Conservation (phyloP, 805 yeast species). For the Ogataea chonburiensis region DNA sequence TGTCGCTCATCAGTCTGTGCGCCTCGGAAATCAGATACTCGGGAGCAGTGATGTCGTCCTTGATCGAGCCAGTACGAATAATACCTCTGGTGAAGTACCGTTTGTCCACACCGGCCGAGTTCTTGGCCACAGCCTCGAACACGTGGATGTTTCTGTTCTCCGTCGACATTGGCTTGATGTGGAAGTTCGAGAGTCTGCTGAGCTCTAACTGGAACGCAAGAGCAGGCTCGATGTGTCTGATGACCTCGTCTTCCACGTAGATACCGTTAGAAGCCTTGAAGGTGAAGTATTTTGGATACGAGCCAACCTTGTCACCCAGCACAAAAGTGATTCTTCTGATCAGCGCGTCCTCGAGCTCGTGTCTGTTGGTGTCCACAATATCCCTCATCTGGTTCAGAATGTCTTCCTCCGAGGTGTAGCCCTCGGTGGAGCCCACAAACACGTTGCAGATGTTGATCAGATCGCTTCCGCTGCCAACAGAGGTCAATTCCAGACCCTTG, state of each 20-base stretch:
- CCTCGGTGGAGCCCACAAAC: slow-evolving; percentile 70
- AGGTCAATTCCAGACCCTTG: slow-evolving; percentile 72
- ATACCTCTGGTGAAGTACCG: slow-evolving; percentile 97
- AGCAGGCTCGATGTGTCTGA: slow-evolving; percentile 98
- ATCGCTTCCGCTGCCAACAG: slow-evolving; percentile 43
- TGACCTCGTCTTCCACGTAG: slow-evolving; percentile 83
- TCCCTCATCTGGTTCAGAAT: slow-evolving; percentile 62
- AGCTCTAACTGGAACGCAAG: slow-evolving; percentile 96
- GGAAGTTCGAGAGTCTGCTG: slow-evolving; percentile 90
- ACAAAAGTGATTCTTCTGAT: slow-evolving; percentile 94
- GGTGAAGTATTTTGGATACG: slow-evolving; percentile 93
- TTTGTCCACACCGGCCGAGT: slow-evolving; percentile 82
- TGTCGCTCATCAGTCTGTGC: slow-evolving; percentile 92
- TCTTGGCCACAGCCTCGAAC: slow-evolving; percentile 94
- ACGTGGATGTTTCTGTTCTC: slow-evolving; percentile 98
- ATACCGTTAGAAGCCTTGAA: slow-evolving; percentile 74
- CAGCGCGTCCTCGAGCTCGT: slow-evolving; percentile 66
- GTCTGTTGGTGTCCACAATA: slow-evolving; percentile 63
- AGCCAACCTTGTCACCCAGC: slow-evolving; percentile 77
- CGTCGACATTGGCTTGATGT: slow-evolving; percentile 90
- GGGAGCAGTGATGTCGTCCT: slow-evolving; percentile 89
- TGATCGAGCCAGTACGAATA: slow-evolving; percentile 90
- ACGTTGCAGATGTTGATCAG: slow-evolving; percentile 82
- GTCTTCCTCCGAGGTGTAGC: slow-evolving; percentile 68
- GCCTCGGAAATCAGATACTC: slow-evolving; percentile 96